These are phyloP conservation scores for Vaccinium macrocarpon DNA, from an alignment of 148 eudicot genomes.

Conservation along the genomic window DNA sequence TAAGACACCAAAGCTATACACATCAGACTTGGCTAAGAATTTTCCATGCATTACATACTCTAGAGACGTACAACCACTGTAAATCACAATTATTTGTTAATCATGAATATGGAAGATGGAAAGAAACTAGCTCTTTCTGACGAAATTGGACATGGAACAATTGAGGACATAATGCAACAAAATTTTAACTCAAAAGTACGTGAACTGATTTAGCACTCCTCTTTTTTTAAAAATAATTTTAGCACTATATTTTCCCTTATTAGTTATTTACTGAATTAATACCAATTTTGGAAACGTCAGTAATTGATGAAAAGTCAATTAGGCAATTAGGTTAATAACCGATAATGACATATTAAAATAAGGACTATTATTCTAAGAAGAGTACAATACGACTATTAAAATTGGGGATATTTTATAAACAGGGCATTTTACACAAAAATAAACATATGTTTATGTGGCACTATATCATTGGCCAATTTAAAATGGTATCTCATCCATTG, in stretches of 20 bases:
- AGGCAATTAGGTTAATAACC: neutral
- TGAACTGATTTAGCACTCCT: neutral
- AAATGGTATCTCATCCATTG: too few species aligned
- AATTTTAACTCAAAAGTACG: too few species aligned
- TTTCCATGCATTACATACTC: constrained; percentile 43
- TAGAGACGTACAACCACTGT: constrained; percentile 25
- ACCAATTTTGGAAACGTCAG: neutral
- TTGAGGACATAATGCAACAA: neutral
- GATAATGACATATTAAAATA: neutral
- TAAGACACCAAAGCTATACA: constrained; percentile 54
- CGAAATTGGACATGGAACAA: neutral
- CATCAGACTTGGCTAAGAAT: constrained; percentile 52
- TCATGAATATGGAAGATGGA: neutral
- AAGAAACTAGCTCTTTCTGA: neutral
- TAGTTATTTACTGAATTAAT: neutral
- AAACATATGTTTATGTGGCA: too few species aligned
- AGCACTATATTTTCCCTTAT: too few species aligned
- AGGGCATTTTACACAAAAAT: too few species aligned
- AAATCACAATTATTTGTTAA: neutral
- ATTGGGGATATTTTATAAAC: too few species aligned
- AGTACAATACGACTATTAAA: too few species aligned
- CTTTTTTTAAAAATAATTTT: neutral
- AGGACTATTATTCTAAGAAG: neutral
- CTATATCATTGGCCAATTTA: too few species aligned
- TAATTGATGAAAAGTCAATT: neutral